Percentiles rank a stretch among this genome's conserved stretches.
Conservation (phyloP, 345 rosid genomes). For the Cochlearia excelsa region DNA sequence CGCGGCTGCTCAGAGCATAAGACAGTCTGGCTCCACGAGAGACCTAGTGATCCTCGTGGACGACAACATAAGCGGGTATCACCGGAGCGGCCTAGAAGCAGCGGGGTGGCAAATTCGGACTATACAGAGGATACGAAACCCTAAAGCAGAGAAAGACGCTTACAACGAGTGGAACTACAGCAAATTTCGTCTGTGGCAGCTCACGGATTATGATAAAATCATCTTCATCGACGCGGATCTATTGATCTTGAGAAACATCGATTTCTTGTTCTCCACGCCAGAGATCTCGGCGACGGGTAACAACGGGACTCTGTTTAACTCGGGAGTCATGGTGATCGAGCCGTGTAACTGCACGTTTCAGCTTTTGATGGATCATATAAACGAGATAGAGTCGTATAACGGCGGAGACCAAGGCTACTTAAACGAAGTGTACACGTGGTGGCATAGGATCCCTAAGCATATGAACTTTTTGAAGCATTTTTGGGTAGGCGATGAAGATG, state of each 20-base stretch:
- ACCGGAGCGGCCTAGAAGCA: slow-evolving; percentile 80
- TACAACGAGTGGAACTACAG: slow-evolving; percentile 99
- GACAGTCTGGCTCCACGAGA: slow-evolving; percentile 78
- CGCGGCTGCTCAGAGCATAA: slow-evolving; percentile 87
- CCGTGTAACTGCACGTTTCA: slow-evolving; percentile 82
- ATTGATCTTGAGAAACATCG: slow-evolving; percentile 79
- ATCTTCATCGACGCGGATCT: slow-evolving; percentile 92
- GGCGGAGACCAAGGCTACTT: slow-evolving; percentile 92
- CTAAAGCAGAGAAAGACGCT: slow-evolving; percentile 93
- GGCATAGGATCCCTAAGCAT: slow-evolving; percentile 85
- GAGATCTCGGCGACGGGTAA: slow-evolving; percentile 86
- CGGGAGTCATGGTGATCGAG: slow-evolving; percentile 88
- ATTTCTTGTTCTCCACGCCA: slow-evolving; percentile 83
- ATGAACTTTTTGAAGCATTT: slow-evolving; percentile 89
- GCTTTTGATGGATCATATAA: slow-evolving; percentile 77
- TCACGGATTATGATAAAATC: slow-evolving; percentile 87
- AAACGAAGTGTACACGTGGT: slow-evolving; percentile 94
- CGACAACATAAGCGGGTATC: slow-evolving; percentile 64
- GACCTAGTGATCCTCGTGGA: slow-evolving; percentile 94
- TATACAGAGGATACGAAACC: slow-evolving; percentile 84
- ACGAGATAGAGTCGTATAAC: slow-evolving; percentile 81
- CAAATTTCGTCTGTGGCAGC: slow-evolving; percentile 93
- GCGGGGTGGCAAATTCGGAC: slow-evolving; percentile 91
- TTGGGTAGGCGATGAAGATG: slow-evolving; percentile 82
- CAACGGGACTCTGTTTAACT: slow-evolving; percentile 79